Evolutionary conservation across 306 rosid genomes (phyloP), one percentile per base, ranked within the genome.

Genomic region (Pyrus betulifolia): DNA sequence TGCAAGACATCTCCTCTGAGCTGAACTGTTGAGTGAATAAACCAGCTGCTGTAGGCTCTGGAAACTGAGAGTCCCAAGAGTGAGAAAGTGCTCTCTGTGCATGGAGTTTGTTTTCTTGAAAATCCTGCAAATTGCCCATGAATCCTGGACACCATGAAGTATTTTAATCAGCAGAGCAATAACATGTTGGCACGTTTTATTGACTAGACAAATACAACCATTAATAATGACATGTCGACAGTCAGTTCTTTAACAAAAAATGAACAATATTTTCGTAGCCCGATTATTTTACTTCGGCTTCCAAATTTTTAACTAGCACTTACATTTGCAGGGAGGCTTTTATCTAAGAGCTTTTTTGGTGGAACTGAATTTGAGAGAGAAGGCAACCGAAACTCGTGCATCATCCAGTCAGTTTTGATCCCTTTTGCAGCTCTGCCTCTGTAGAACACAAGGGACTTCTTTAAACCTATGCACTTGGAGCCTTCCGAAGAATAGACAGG

Each of bases 121-220:
- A 80, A 93, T 89, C 86, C 93, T 93, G 57, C 98, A 93, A 11
- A 93, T 89, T 63, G 98, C 93, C 98, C 95, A 93, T 61, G 97
- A 81, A 69, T 91, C 97, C 98, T 93, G 88, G n/a, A 42, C 62
- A 81, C 3, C 55, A 15, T 49, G 19, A 49, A 49, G 55, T 49
- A 1, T 49, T 15, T 49, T 49, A 49, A 49, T 14, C 8, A 49
- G 7, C 55, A 4, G 19, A 46, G 55, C 21, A 7, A 49, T 15
- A 49, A 49, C 55, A 49, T 49, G 55, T 15, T 49, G 55, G 21
- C 19, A 49, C 3, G 21, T 46, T 46, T 14, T 46, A 13, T 46
- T 14, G 52, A 46, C 52, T 46, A 46, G 18, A 15, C 15, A 49
- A 7, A 15, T 49, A 49, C 0, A 49, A 49, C 55, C 55, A 49